Percentiles rank a stretch among this genome's conserved stretches.
Evolutionary conservation across 164 flowering plant genomes (phyloP).

Genomic region (Aristolochia contorta): DNA sequence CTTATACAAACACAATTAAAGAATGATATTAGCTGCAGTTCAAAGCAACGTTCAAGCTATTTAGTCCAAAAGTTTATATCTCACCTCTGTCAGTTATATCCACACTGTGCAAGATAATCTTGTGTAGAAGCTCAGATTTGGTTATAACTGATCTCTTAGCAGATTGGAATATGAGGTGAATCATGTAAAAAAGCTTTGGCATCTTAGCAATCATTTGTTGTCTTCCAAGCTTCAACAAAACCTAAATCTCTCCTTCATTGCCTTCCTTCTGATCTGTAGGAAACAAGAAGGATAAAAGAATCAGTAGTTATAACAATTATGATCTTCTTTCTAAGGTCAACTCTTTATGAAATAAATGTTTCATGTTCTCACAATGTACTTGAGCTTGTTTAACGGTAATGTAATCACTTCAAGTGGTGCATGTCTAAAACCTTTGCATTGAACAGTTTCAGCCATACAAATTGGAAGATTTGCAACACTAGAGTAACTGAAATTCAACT

Average conservation of each 20-base stretch:
- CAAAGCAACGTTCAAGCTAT: no score
- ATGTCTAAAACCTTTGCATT: no score
- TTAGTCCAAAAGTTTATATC: background rate
- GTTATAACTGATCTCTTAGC: constrained; percentile 46
- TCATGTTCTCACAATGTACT: no score
- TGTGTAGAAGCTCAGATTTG: constrained; percentile 69
- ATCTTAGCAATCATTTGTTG: constrained; percentile 52
- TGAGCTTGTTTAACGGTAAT: no score
- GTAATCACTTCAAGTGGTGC: no score
- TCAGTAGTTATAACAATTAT: no score
- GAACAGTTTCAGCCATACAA: no score
- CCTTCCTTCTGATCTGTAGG: constrained; percentile 46
- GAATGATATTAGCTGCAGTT: no score
- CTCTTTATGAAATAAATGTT: no score
- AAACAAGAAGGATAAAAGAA: background rate
- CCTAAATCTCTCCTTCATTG: constrained; percentile 48
- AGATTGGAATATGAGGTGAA: constrained; percentile 55
- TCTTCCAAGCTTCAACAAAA: constrained; percentile 56
- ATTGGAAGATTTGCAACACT: no score
- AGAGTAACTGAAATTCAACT: no score
- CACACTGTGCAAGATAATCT: constrained; percentile 31
- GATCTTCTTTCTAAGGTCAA: no score
- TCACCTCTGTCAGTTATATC: constrained; percentile 63
- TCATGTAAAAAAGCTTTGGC: constrained; percentile 63
- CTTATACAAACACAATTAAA: constrained; percentile 39